Conservation (phyloP, 2,329 filamentous ascomycete genomes). For the Mariannaea elegans region DNA sequence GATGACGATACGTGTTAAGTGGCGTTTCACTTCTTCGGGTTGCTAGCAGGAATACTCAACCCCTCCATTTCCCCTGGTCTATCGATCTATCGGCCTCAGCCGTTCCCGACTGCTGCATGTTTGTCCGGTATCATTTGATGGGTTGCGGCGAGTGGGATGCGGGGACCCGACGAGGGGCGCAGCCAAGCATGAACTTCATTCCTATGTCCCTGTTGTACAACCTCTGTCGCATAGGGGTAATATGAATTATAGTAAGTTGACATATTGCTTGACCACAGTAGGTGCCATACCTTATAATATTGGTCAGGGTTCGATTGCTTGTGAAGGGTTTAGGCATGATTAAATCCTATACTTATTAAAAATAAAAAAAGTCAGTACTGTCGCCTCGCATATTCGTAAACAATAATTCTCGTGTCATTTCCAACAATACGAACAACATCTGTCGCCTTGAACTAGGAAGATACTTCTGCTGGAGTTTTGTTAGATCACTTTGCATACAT, state of each 20-base stretch:
- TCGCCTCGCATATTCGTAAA: background rate
- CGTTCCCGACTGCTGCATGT: slow-evolving; percentile 7
- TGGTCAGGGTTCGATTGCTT: background rate
- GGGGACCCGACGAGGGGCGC: background rate
- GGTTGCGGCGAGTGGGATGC: slow-evolving; percentile 7
- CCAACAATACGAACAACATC: background rate
- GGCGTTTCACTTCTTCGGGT: background rate
- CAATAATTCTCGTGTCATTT: background rate
- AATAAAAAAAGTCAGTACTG: background rate
- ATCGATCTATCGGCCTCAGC: slow-evolving; percentile 15
- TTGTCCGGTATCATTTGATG: slow-evolving; percentile 1
- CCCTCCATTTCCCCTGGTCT: slow-evolving; percentile 1
- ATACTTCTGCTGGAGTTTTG: no score
- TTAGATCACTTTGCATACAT: no score
- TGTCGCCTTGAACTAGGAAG: no score
- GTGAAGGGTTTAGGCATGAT: no score
- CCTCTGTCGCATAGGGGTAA: background rate
- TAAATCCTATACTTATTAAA: no score
- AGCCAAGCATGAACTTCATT: background rate
- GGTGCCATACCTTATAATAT: background rate
- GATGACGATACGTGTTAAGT: slow-evolving; percentile 5
- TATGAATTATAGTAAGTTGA: background rate
- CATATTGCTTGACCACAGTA: background rate
- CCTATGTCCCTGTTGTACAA: background rate
- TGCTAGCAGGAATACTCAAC: slow-evolving; percentile 3